These are phyloP conservation scores for Paracamarosporium sp. DNA, from an alignment of 2,329 filamentous ascomycete genomes.

Conservation along the genomic window DNA sequence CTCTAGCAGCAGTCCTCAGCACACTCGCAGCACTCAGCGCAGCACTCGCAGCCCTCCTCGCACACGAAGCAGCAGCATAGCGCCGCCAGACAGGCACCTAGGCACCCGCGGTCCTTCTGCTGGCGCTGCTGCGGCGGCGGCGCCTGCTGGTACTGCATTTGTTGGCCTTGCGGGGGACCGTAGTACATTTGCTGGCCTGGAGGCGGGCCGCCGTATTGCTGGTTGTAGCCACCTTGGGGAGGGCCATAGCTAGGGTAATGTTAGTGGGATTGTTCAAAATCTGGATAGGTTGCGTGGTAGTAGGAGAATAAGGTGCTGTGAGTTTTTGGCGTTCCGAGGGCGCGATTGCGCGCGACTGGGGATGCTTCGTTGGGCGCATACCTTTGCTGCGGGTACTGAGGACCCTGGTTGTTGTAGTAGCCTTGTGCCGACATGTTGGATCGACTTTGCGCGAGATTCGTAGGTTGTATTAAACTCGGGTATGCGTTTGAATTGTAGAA, in stretches of 20 bases:
- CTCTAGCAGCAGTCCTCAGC: constrained; percentile 39
- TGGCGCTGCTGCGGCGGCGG: constrained; percentile 55
- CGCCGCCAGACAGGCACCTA: constrained; percentile 39
- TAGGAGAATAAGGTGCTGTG: too few relatives aligned
- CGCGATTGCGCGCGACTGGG: too few relatives aligned
- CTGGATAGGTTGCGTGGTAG: too few relatives aligned
- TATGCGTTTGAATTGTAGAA: not conserved
- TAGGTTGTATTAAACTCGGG: not conserved
- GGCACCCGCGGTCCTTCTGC: constrained; percentile 38
- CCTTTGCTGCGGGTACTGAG: constrained; percentile 47
- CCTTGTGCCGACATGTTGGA: constrained; percentile 44
- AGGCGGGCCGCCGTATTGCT: constrained; percentile 24
- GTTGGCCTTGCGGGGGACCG: constrained; percentile 32
- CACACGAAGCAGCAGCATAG: constrained; percentile 70
- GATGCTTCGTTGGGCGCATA: constrained; percentile 22
- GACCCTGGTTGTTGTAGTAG: constrained; percentile 46
- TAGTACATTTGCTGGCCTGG: constrained; percentile 36
- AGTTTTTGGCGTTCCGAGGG: too few relatives aligned
- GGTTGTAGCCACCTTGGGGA: constrained; percentile 10
- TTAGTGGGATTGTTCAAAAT: not conserved
- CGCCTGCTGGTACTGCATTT: constrained; percentile 57
- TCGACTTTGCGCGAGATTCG: not conserved
- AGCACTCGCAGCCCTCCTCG: constrained; percentile 70
- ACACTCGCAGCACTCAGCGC: constrained; percentile 64
- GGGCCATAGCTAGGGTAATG: constrained; percentile 21